Base-by-base conservation (phyloP, 805 yeast genomes). In the Zygoascus tannicola region DNA sequence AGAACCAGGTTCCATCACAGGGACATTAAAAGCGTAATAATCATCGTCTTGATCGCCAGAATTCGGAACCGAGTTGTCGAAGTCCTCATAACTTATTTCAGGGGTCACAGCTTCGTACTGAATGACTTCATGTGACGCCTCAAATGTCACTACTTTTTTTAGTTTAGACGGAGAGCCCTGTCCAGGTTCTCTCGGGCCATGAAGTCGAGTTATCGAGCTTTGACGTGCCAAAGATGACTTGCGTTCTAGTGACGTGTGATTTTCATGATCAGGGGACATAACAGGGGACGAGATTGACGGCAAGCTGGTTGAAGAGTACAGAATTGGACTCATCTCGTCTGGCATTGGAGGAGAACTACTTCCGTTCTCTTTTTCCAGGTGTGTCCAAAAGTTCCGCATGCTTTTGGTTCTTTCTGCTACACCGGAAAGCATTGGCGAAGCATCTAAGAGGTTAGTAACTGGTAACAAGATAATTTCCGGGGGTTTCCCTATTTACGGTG, bases 81-180 rank as follows among this genome's bases (percentile, higher is more conserved):
- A 26, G 21, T 26, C 36, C 16, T 42, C 47, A 10, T 15, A 22
- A 22, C 20, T 20, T 35, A 51, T 2, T 12, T 54, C 56, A 4
- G 57, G 57, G 15, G 54, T 54, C 19, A 39, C 34, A 8, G 55
- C 32, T 34, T 51, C 57, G 41, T 49, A 54, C 35, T 52, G 55
- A 32, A 54, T 54, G 28, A 54, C 53, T 38, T 52, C 50, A 15
- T 48, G 53, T 7, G 53, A 35, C 26, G 38, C 38, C 40, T 51
- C 50, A 37, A 54, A 54, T 5, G 57, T 54, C 35, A 54, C 56
- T 18, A 52, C 54, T 39, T 54, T 54, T 35, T 50, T 52, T 20
- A 43, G 48, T 40, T 42, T 44, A 3, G 54, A 28, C 4, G 50
- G 48, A 3, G 47, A 38, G n/a, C n/a, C n/a, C n/a, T n/a, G n/a